phyloP scores from a whole-genome alignment of 2,329 filamentous ascomycete genomes.

The Nothophoma quercina region DNA sequence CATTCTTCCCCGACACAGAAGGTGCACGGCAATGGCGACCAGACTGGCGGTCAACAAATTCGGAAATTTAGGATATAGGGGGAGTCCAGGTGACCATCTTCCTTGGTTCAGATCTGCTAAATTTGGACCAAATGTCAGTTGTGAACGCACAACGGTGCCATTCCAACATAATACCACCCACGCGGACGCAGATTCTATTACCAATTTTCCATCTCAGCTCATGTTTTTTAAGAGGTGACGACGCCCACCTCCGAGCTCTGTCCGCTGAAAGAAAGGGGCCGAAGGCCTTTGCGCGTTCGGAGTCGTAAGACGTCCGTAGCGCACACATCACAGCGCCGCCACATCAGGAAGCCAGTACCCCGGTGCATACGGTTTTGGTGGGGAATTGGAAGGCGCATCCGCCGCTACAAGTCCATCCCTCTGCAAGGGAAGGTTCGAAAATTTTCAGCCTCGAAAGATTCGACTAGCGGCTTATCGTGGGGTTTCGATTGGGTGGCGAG shows the following conservation, averaged over 20 bases:
- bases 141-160: slow-evolving; percentile 17
- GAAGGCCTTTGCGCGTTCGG: slow-evolving; percentile 12
- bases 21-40: slow-evolving; percentile 21
- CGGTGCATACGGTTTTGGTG: slow-evolving; percentile 11
- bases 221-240: slow-evolving; percentile 14
- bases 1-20: slow-evolving; percentile 21
- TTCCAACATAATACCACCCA: slow-evolving; percentile 5
- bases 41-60: slow-evolving; percentile 23
- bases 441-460: slow-evolving; percentile 19
- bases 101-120: slow-evolving; percentile 11
- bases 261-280: slow-evolving; percentile 16
- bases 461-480: slow-evolving; percentile 17
- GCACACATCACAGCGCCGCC: slow-evolving; percentile 13
- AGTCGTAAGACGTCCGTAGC: slow-evolving; percentile 14
- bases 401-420: slow-evolving; percentile 10
- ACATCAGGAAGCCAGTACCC: slow-evolving; percentile 17
- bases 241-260: slow-evolving; percentile 15
- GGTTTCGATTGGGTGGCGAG: slow-evolving; percentile 14
- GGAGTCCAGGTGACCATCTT: slow-evolving; percentile 19
- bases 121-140: slow-evolving; percentile 13
- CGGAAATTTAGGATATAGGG: slow-evolving; percentile 18
- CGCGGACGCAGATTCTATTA: slow-evolving; percentile 10
- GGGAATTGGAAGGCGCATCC: slow-evolving; percentile 13
- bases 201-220: slow-evolving; percentile 14
- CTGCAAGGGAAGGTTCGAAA: slow-evolving; percentile 16